Evolutionary conservation across 768 basidiomycete species (phyloP).

Genomic region (Hypholoma fasciculare): DNA sequence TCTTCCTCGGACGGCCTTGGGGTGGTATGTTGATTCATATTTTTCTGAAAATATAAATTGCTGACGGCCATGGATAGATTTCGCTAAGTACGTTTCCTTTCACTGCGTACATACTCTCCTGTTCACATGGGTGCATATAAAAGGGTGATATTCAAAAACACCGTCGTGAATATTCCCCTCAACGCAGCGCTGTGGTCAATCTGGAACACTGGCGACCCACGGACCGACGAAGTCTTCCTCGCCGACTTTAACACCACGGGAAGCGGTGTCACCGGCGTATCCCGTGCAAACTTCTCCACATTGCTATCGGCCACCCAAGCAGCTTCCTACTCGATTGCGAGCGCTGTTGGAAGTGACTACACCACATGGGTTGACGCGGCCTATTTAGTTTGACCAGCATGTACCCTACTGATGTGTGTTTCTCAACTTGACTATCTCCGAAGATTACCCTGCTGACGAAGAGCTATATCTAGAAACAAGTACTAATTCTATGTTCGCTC

Average conservation of each 20-base stretch:
- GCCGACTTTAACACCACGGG: conserved; percentile 48
- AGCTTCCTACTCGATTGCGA: conserved; percentile 38
- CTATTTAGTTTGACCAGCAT: conserved; percentile 30
- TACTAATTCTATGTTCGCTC: too few relatives aligned
- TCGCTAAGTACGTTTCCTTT: conserved; percentile 36
- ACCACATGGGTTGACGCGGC: conserved; percentile 44
- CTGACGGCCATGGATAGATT: conserved; percentile 27
- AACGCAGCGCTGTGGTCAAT: conserved; percentile 46
- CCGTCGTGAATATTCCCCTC: conserved; percentile 37
- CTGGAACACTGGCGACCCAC: conserved; percentile 38
- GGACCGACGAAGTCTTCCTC: conserved; percentile 44
- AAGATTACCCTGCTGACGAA: too few relatives aligned
- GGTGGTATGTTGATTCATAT: conserved; percentile 8
- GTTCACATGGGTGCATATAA: neutral
- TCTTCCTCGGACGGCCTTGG: conserved; percentile 52
- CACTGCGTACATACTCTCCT: neutral
- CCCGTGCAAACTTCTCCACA: conserved; percentile 40
- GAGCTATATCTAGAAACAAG: too few relatives aligned
- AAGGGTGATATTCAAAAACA: conserved; percentile 52
- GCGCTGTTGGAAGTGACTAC: conserved; percentile 46
- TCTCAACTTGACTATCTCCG: too few relatives aligned
- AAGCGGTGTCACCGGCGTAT: conserved; percentile 32
- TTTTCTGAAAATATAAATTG: neutral
- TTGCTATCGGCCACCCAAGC: conserved; percentile 37
- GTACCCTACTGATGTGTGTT: too few relatives aligned